Evolutionary conservation across 345 rosid genomes (phyloP), one percentile per base, ranked within the genome.

Genomic region (Anastatica hierochuntica): DNA sequence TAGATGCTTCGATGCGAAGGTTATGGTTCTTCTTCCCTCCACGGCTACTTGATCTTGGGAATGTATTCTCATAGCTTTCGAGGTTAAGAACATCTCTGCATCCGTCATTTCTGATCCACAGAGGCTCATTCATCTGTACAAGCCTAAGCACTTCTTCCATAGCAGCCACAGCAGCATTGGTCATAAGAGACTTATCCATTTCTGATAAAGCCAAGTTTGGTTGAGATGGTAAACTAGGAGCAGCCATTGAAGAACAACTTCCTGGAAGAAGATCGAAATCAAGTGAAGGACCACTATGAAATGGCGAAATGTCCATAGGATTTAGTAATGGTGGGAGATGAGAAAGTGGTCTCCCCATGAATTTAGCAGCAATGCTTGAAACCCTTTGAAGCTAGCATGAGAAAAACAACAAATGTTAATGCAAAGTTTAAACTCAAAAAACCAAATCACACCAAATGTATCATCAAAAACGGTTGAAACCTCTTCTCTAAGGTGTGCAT

Each of bases 251-350:
- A 14, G 84, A 70, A 9, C 78, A 72, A 21, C 82, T 69, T 58
- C 82, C 77, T 12, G 79, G 94, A 67, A 81, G 94, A 69, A 81
- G 86, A 72, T 92, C 96, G 31, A 92, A 88, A 74, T 85, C 96
- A 23, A 92, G 82, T 6, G 95, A 81, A 60, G 95, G 88, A 43
- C 60, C 60, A 5, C 72, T 78, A 8, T 71, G 81, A 80, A 92
- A 58, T 6, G 97, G 79, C 20, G 95, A 70, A 29, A 81, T 21
- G 33, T 79, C 86, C 72, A 80, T 60, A 0, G 84, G 79, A 29
- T 79, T 94, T 24, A 81, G 81, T 13, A 64, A n/a, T 0, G 96
- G 95, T 43, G 90, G 88, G 33, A 88, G 94, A 43, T 92, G 95
- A 2, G 98, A 75, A 31, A 84, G 75, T 23, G 96, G 97, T 72